Evolutionary conservation across 83 land plant species (phyloP).

Genomic region (Isoetes engelmannii): DNA sequence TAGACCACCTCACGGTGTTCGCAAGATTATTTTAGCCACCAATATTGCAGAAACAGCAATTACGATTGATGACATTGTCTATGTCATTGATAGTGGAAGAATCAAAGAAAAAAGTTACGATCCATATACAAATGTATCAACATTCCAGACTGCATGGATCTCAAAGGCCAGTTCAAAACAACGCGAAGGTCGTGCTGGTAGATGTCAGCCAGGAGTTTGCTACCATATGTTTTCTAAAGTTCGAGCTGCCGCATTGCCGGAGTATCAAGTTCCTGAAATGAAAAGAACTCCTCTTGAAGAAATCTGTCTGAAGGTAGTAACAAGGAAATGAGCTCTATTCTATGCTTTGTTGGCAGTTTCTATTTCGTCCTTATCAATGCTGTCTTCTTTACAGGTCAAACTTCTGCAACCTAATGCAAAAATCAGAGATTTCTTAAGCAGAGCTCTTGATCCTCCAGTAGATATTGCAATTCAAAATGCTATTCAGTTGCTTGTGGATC

Average conservation of each 20-base stretch:
- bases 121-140: slow-evolving; percentile 89
- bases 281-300: slow-evolving; percentile 92
- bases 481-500: slow-evolving; percentile 59
- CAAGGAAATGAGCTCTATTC: too few relatives aligned
- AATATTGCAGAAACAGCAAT: slow-evolving; percentile 96
- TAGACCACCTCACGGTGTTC: slow-evolving; percentile 62
- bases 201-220: slow-evolving; percentile 87
- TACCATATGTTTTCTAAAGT: slow-evolving; percentile 84
- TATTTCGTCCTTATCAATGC: neutral
- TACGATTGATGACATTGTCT: slow-evolving; percentile 92
- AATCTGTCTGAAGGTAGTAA: slow-evolving; percentile 77
- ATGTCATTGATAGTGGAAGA: slow-evolving; percentile 88
- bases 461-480: slow-evolving; percentile 72
- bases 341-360: too few relatives aligned
- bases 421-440: slow-evolving; percentile 57
- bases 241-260: slow-evolving; percentile 60
- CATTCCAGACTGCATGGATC: slow-evolving; percentile 76
- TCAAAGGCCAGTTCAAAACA: slow-evolving; percentile 95
- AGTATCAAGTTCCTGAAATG: slow-evolving; percentile 87
- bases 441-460: slow-evolving; percentile 87
- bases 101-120: slow-evolving; percentile 98
- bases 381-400: slow-evolving; percentile 57
- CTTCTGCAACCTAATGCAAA: slow-evolving; percentile 61
- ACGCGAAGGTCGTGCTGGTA: slow-evolving; percentile 93
- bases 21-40: slow-evolving; percentile 87